A percentile compares a stretch with the other conserved stretches of the same genome.
These are phyloP conservation scores for Ophiostoma fasciatum DNA, from an alignment of 2,329 filamentous ascomycete species.

Conservation along the genomic window DNA sequence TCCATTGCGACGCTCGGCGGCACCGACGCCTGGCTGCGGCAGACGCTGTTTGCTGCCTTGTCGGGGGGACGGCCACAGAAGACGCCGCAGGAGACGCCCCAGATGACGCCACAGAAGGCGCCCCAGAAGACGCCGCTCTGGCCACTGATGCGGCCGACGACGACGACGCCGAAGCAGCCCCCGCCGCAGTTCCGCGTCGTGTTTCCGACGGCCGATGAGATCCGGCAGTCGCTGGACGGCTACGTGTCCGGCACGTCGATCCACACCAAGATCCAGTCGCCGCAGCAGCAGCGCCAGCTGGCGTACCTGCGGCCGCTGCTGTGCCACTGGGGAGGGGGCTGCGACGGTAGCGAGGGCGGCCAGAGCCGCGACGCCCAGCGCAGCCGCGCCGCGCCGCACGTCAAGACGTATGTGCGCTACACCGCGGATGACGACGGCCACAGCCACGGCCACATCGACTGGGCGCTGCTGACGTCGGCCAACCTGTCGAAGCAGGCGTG, in stretches of 20 bases:
- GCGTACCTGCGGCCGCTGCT: conserved; percentile 55
- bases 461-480: conserved; percentile 82
- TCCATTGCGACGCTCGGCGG: conserved; percentile 68
- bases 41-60: conserved; percentile 43
- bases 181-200: conserved; percentile 52
- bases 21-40: conserved; percentile 56
- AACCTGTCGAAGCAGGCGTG: conserved; percentile 83
- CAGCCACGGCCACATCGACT: conserved; percentile 47
- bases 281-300: conserved; percentile 59
- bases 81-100: neutral
- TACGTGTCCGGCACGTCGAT: conserved; percentile 68
- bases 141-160: conserved; percentile 17
- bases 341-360: conserved; percentile 15
- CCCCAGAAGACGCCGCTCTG: conserved; percentile 8
- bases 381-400: conserved; percentile 63
- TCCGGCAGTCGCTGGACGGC: conserved; percentile 61
- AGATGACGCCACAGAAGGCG: neutral
- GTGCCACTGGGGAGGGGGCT: conserved; percentile 59
- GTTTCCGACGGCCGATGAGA: conserved; percentile 68
- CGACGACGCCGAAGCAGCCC: neutral
- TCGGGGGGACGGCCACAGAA: conserved; percentile 19
- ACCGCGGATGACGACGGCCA: conserved; percentile 19
- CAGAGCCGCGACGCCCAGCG: conserved; percentile 38
- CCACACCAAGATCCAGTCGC: conserved; percentile 61
- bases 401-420: conserved; percentile 69